Evolutionary conservation across 2,329 filamentous ascomycete genomes (phyloP).

Genomic region (Myriangium duriaei): DNA sequence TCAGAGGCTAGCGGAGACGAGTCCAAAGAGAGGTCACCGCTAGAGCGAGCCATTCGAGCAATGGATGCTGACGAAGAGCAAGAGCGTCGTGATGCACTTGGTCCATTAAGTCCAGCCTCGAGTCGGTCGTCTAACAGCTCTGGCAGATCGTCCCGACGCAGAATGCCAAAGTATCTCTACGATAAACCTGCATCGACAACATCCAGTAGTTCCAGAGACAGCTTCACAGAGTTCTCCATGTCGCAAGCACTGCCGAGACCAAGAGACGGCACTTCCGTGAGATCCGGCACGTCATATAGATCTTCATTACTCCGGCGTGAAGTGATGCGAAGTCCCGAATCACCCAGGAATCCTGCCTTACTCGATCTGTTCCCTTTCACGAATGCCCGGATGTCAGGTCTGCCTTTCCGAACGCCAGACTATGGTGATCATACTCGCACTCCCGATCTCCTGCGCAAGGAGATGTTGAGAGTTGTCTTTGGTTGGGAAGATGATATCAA

Average conservation of each 20-base stretch:
- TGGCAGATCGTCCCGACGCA: slow-evolving; percentile 36
- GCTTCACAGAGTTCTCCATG: slow-evolving; percentile 28
- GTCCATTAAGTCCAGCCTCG: slow-evolving; percentile 54
- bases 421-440: slow-evolving; percentile 30
- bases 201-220: slow-evolving; percentile 20
- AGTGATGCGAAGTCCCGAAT: slow-evolving; percentile 64
- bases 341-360: slow-evolving; percentile 42
- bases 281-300: slow-evolving; percentile 38
- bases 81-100: slow-evolving; percentile 48
- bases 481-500: slow-evolving; percentile 84
- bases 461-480: slow-evolving; percentile 91
- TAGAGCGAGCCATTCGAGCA: slow-evolving; percentile 63
- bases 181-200: slow-evolving; percentile 30
- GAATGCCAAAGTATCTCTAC: slow-evolving; percentile 31
- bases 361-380: slow-evolving; percentile 80
- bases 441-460: slow-evolving; percentile 64
- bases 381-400: slow-evolving; percentile 64
- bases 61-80: slow-evolving; percentile 48
- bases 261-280: slow-evolving; percentile 29
- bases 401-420: slow-evolving; percentile 64
- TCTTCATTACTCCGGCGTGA: slow-evolving; percentile 70
- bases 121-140: slow-evolving; percentile 52
- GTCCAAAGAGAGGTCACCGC: slow-evolving; percentile 47
- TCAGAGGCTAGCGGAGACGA: slow-evolving; percentile 68
- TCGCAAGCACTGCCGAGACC: slow-evolving; percentile 20